phyloP scores from a whole-genome alignment of 441 rosid genomes.

The Syzygium syzygioides region DNA sequence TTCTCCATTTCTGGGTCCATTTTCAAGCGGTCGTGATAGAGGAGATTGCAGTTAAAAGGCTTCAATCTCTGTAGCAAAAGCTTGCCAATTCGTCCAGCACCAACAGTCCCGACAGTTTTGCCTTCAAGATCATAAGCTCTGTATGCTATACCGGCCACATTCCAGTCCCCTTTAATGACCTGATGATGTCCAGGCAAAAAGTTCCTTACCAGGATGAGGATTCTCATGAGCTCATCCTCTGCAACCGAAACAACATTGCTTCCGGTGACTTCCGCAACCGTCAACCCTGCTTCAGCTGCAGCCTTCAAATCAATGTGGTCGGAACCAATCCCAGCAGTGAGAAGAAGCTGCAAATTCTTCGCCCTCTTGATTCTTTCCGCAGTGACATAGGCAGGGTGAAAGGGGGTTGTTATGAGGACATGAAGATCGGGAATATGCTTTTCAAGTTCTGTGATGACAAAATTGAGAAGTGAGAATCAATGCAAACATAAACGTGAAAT shows the following conservation, averaged over 20 bases:
- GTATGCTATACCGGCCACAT: slow-evolving; percentile 76
- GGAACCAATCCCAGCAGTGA: slow-evolving; percentile 95
- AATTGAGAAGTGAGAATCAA: background rate
- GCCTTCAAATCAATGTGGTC: slow-evolving; percentile 89
- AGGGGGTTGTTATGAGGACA: slow-evolving; percentile 83
- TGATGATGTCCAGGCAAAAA: slow-evolving; percentile 81
- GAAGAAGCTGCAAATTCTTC: slow-evolving; percentile 82
- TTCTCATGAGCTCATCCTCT: slow-evolving; percentile 94
- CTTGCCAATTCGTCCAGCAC: slow-evolving; percentile 84
- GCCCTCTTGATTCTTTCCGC: slow-evolving; percentile 91
- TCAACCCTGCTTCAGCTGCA: slow-evolving; percentile 83
- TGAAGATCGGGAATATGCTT: slow-evolving; percentile 88
- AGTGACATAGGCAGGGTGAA: slow-evolving; percentile 92
- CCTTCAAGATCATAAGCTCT: slow-evolving; percentile 95
- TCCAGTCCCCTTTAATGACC: slow-evolving; percentile 78
- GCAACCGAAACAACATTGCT: slow-evolving; percentile 93
- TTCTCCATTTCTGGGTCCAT: slow-evolving; percentile 75
- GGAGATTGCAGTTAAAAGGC: slow-evolving; percentile 82
- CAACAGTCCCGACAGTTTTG: slow-evolving; percentile 86
- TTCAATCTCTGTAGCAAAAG: slow-evolving; percentile 86
- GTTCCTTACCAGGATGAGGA: slow-evolving; percentile 77
- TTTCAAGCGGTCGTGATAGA: slow-evolving; percentile 73
- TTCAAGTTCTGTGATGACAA: slow-evolving; percentile 60
- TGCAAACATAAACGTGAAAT: background rate
- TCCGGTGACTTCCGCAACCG: slow-evolving; percentile 96